A percentile compares a stretch with the other conserved stretches of the same genome.
Conservation (phyloP, 495 filamentous ascomycete genomes). For the Eremomyces bilateralis region DNA sequence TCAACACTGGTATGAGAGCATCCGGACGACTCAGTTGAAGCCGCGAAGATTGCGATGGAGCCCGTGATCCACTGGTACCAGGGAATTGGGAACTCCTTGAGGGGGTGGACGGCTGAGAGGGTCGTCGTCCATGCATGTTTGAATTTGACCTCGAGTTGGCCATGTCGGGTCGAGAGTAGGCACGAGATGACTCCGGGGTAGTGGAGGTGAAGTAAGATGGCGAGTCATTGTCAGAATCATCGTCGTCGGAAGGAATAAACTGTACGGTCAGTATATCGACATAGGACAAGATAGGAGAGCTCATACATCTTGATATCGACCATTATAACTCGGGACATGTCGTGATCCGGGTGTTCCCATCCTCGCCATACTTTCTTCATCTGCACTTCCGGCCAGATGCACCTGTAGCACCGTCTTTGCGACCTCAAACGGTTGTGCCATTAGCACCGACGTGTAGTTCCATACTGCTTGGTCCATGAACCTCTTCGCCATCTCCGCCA, state of each 20-base stretch:
- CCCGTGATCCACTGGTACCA: constrained; percentile 16
- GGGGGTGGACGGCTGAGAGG: constrained; percentile 22
- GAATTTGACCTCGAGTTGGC: no score
- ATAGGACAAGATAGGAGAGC: no score
- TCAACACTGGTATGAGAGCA: constrained; percentile 58
- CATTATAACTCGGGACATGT: no score
- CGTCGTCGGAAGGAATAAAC: constrained; percentile 25
- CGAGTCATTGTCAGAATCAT: constrained; percentile 35
- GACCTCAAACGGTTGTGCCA: constrained; percentile 92
- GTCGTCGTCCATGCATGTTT: no score
- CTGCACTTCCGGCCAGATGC: constrained; percentile 33
- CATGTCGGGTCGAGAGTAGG: background rate
- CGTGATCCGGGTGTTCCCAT: no score
- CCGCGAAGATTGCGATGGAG: constrained; percentile 12
- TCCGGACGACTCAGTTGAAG: constrained; percentile 45
- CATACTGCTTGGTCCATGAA: constrained; percentile 60
- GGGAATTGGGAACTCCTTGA: constrained; percentile 12
- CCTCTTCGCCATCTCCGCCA: constrained; percentile 45
- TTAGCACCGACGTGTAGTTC: constrained; percentile 64
- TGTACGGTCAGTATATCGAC: no score
- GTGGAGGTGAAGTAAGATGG: constrained; percentile 68
- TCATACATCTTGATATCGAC: no score
- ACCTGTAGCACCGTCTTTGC: constrained; percentile 85
- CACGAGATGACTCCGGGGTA: constrained; percentile 17
- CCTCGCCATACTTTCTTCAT: no score